Percentiles rank a stretch among this genome's conserved stretches.
Evolutionary conservation across 1,284 basidiomycete genomes (phyloP).

Genomic region (Marasmius sp.): DNA sequence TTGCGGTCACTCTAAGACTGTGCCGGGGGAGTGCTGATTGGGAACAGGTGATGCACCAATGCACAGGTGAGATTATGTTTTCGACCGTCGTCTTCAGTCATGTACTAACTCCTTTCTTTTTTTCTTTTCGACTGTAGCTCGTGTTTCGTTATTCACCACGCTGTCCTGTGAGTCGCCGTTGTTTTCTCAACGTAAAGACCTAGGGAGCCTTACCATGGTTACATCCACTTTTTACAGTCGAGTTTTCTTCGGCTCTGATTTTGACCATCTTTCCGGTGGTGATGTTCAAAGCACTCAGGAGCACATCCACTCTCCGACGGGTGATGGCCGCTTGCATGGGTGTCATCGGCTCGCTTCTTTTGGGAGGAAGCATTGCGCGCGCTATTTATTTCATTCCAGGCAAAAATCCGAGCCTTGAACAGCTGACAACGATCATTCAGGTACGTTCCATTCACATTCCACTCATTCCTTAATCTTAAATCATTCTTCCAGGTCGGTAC

Average conservation of each 20-base stretch:
- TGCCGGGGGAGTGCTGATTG: conserved; percentile 4
- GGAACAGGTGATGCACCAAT: conserved; percentile 8
- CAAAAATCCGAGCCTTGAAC: neutral
- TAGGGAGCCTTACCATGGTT: neutral
- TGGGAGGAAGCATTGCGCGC: conserved; percentile 7
- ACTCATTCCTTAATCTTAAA: neutral
- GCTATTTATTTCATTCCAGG: conserved; percentile 4
- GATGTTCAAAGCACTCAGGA: neutral
- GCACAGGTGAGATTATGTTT: conserved; percentile 1
- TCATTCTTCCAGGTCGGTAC: neutral
- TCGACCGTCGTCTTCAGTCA: neutral
- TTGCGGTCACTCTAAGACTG: conserved; percentile 4
- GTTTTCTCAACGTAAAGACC: neutral
- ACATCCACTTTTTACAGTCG: neutral
- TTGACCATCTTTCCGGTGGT: neutral
- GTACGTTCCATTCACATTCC: neutral
- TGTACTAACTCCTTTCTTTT: too few relatives aligned
- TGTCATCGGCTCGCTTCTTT: neutral
- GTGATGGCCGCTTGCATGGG: neutral
- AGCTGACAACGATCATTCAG: conserved; percentile 7
- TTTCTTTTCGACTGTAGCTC: neutral
- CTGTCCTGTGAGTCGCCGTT: neutral
- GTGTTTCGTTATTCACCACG: neutral
- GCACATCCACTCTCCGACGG: neutral
- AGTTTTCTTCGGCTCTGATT: conserved; percentile 4